Percentiles rank a stretch among this genome's conserved stretches.
These are phyloP conservation scores for Wickerhamiella sergipiensis DNA, from an alignment of 805 yeast genomes.

Conservation along the genomic window DNA sequence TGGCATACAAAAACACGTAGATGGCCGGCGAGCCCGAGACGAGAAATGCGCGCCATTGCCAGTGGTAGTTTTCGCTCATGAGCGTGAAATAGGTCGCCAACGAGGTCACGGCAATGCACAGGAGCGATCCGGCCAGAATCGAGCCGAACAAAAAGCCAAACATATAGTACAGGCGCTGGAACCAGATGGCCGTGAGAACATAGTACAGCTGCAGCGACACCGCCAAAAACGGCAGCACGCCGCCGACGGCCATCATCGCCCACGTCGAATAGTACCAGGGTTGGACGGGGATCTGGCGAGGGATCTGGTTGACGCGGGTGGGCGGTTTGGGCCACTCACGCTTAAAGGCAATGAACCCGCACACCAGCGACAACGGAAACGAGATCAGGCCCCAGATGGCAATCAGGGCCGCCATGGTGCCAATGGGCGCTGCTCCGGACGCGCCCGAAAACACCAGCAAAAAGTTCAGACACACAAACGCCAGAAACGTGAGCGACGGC, in stretches of 20 bases:
- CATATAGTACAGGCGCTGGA: slow-evolving; percentile 88
- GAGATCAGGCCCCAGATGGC: slow-evolving; percentile 76
- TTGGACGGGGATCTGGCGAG: slow-evolving; percentile 88
- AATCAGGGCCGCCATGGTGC: slow-evolving; percentile 72
- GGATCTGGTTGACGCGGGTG: slow-evolving; percentile 86
- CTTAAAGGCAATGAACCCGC: slow-evolving; percentile 69
- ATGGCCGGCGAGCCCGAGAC: slow-evolving; percentile 81
- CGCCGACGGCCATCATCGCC: slow-evolving; percentile 61
- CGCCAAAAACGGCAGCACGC: slow-evolving; percentile 88
- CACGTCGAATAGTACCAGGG: slow-evolving; percentile 65
- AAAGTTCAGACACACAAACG: slow-evolving; percentile 63
- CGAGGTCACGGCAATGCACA: slow-evolving; percentile 69
- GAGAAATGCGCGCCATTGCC: slow-evolving; percentile 93
- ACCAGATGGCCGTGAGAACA: slow-evolving; percentile 85
- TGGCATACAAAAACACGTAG: slow-evolving; percentile 74
- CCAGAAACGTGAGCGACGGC: slow-evolving; percentile 60
- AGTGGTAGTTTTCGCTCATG: slow-evolving; percentile 82
- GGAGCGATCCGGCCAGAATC: slow-evolving; percentile 63
- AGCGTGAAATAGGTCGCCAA: slow-evolving; percentile 71
- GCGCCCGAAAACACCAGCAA: slow-evolving; percentile 65
- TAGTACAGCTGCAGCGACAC: slow-evolving; percentile 91
- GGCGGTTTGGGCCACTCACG: slow-evolving; percentile 48
- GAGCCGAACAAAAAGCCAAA: slow-evolving; percentile 92
- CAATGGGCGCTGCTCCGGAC: slow-evolving; percentile 90
- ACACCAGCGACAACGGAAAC: slow-evolving; percentile 69